Base-by-base conservation (phyloP, 2,329 filamentous ascomycete genomes). In the Epichloe bromicola region DNA sequence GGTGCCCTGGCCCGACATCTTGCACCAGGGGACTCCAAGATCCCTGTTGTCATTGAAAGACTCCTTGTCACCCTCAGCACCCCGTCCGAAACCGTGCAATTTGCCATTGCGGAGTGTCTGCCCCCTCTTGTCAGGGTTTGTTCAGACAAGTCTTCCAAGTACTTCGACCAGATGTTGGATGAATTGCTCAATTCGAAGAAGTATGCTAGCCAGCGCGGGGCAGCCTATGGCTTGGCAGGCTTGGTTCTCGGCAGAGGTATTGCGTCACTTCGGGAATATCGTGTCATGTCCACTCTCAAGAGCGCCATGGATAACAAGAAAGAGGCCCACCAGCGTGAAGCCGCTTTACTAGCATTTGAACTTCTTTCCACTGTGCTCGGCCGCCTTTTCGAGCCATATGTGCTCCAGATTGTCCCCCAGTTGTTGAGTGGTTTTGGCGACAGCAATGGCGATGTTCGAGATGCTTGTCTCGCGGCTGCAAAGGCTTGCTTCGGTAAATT, bases 71-170 rank as follows among this genome's bases (percentile, higher is more conserved):
- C 94, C 6, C 74, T 98, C 43, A 93, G 85, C 65, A 97, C 91
- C 12, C 93, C 93, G 30, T 97, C 93, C 0, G 93, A 98, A 67
- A 90, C 88, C 15, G 93, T 98, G 1, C 93, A 98, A 67, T 96
- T 93, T 64, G 93, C 93, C 45, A 90, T 97, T 53, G 89, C 94
- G 3, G 88, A 93, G 61, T 98, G 93, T 60, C 73, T 98, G 20
- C 91, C 93, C 14, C 90, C 93, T 1, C 75, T 98, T n/a, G 82
- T 98, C 34, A 83, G 81, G 52, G 85, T 88, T 3, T 91, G 86
- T 45, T 79, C 79, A 33, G 81, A 90, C 54, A 86, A 91, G 61
- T 82, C 86, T 3, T 79, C 82, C 36, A 80, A 83, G 46, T 97
- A 96, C 63, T 80, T 95, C 50, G 78, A 88, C 51, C 77, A 88